Base-by-base conservation (phyloP, 2,329 filamentous ascomycete species). In the Rhytidhysteron rufulum region DNA sequence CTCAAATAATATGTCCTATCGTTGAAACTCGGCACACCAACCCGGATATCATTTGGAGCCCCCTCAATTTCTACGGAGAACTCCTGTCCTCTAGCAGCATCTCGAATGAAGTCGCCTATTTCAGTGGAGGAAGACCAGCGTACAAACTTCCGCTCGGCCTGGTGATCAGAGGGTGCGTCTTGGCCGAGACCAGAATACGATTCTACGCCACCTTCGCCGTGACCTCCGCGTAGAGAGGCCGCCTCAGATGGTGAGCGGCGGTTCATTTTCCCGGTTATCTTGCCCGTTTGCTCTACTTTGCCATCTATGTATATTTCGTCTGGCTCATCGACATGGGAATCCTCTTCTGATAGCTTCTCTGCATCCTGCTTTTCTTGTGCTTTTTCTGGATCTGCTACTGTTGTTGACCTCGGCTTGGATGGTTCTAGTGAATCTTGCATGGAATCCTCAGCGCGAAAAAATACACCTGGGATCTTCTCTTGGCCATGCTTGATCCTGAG, bases 1-100 rank as follows among this genome's bases (percentile, higher is more conserved):
- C 90, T 81, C 57, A 95, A 77, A 65, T 91, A 95, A 65, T 91
- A 85, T 0, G 90, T 96, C n/a, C 90, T 76, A 60, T 96, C 89
- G 45, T 83, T 80, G 74, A 95, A 96, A 34, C 83, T 88, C 0
- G 90, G 90, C 8, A 95, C 89, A 0, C 80, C 82, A 5, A 95
- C 83, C 13, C 81, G 78, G 50, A 95, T 83, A 51, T 88, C 80
- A 1, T 74, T 62, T 1, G 74, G 69, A 0, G 74, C 73, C 0
- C 87, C 87, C 58, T 94, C 85, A 41, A 96, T 87, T 39, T 85
- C 80, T 31, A 96, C 82, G 3, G 85, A 81, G 58, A 96, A 95
- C 58, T 95, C 88, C 40, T 86, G 81, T 0, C 86, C 87, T 3
- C 87, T 75, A 0, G 89, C 87, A 0, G 90, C 89, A 59, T 96